These are phyloP conservation scores for Mycena latifolia DNA, from an alignment of 768 basidiomycete genomes.

Conservation along the genomic window DNA sequence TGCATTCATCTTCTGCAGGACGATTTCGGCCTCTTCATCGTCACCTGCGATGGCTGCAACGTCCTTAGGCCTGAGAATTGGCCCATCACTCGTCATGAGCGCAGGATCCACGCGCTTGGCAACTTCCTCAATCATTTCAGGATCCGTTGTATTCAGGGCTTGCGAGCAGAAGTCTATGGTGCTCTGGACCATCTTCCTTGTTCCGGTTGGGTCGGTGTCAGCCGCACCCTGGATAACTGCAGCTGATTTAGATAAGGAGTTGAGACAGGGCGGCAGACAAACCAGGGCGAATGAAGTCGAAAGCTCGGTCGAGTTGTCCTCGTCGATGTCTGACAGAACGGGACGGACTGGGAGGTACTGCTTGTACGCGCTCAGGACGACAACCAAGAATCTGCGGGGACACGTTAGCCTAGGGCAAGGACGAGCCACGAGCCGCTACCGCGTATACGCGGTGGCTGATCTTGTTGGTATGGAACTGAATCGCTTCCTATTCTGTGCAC, in stretches of 20 bases:
- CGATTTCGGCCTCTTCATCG: no score
- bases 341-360: conserved; percentile 53
- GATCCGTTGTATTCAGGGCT: background rate
- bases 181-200: background rate
- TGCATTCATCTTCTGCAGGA: no score
- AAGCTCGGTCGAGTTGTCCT: conserved; percentile 62
- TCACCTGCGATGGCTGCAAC: no score
- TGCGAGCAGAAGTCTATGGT: conserved; percentile 19
- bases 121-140: conserved; percentile 10
- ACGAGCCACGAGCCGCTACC: conserved; percentile 29
- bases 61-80: background rate
- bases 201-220: conserved; percentile 1
- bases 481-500: conserved; percentile 44
- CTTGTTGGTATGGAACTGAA: conserved; percentile 46
- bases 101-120: background rate
- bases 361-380: conserved; percentile 61
- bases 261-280: background rate
- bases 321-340: conserved; percentile 59
- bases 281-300: conserved; percentile 55
- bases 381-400: conserved; percentile 56
- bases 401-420: background rate
- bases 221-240: conserved; percentile 15
- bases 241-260: background rate
- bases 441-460: conserved; percentile 48
- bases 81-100: background rate